Evolutionary conservation across 2,329 filamentous ascomycete genomes (phyloP).

Genomic region (Sordariomycetes sp.): DNA sequence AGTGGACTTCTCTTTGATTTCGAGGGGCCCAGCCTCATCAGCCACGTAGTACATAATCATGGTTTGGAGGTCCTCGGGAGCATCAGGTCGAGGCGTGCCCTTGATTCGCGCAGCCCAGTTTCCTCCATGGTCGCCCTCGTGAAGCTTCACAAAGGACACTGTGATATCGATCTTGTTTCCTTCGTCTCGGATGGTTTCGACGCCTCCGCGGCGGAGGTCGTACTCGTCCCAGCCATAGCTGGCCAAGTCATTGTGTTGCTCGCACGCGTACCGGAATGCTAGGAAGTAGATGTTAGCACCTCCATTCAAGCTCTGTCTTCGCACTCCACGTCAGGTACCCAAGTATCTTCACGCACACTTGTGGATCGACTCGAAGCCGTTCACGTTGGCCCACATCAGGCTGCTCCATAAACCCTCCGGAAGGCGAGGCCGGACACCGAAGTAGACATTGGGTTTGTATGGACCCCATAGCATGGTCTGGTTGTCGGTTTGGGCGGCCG

Average conservation of each 20-base stretch:
- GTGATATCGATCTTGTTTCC: conserved; percentile 83
- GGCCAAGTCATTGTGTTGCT: conserved; percentile 86
- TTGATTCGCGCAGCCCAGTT: conserved; percentile 88
- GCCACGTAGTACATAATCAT: conserved; percentile 74
- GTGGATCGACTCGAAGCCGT: conserved; percentile 66
- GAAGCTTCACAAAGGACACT: conserved; percentile 87
- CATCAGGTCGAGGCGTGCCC: conserved; percentile 65
- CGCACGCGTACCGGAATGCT: conserved; percentile 91
- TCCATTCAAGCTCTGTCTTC: neutral
- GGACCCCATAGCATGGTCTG: conserved; percentile 91
- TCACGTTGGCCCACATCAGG: conserved; percentile 80
- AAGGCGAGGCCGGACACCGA: conserved; percentile 74
- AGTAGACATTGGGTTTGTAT: conserved; percentile 89
- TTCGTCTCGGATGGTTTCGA: conserved; percentile 83
- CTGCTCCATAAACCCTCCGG: conserved; percentile 74
- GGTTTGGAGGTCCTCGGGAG: conserved; percentile 56
- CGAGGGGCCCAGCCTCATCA: conserved; percentile 64
- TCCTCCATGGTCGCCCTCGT: conserved; percentile 74
- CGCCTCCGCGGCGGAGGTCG: conserved; percentile 76
- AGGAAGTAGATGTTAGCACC: neutral
- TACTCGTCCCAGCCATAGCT: conserved; percentile 99
- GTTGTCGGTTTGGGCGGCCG: conserved; percentile 44
- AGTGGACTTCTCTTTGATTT: conserved; percentile 34
- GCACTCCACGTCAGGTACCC: conserved; percentile 60
- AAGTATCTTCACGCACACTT: conserved; percentile 56